Percentiles rank a stretch among this genome's conserved stretches.
These are phyloP conservation scores for Lycium ferocissimum DNA, from an alignment of 257 asterid genomes.

Conservation along the genomic window DNA sequence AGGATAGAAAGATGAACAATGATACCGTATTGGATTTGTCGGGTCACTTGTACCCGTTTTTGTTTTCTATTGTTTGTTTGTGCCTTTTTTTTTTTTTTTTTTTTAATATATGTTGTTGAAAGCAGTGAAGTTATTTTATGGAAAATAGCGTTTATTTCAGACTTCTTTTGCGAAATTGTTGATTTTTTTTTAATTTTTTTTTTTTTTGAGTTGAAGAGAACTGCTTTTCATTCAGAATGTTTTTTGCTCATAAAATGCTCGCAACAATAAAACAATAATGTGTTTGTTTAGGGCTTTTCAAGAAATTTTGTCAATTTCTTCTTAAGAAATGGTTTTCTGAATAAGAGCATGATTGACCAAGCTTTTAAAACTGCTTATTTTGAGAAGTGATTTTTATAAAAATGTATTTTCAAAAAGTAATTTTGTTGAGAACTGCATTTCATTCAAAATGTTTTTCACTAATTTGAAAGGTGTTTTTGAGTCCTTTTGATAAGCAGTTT, in stretches of 20 bases:
- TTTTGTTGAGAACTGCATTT: too few relatives aligned
- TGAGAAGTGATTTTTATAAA: too few relatives aligned
- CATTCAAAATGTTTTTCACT: too few relatives aligned
- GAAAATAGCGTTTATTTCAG: too few relatives aligned
- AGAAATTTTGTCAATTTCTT: background rate
- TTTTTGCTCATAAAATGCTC: background rate
- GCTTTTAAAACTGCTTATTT: too few relatives aligned
- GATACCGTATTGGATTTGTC: conserved; percentile 2
- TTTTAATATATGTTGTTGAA: background rate
- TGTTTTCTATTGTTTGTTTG: background rate
- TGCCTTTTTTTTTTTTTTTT: background rate
- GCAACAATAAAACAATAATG: background rate
- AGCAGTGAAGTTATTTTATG: background rate
- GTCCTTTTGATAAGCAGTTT: too few relatives aligned
- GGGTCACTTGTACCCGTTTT: background rate
- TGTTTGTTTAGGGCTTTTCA: background rate
- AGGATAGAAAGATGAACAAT: background rate
- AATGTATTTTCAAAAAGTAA: too few relatives aligned
- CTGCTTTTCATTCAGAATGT: background rate
- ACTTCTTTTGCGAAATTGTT: background rate
- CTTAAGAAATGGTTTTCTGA: background rate
- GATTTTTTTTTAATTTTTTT: background rate
- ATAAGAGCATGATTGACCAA: background rate
- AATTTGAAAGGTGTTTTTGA: too few relatives aligned
- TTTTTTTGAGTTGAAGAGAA: background rate